phyloP scores from a whole-genome alignment of 2,329 filamentous ascomycete genomes.

The Endoconidiophora polonica region DNA sequence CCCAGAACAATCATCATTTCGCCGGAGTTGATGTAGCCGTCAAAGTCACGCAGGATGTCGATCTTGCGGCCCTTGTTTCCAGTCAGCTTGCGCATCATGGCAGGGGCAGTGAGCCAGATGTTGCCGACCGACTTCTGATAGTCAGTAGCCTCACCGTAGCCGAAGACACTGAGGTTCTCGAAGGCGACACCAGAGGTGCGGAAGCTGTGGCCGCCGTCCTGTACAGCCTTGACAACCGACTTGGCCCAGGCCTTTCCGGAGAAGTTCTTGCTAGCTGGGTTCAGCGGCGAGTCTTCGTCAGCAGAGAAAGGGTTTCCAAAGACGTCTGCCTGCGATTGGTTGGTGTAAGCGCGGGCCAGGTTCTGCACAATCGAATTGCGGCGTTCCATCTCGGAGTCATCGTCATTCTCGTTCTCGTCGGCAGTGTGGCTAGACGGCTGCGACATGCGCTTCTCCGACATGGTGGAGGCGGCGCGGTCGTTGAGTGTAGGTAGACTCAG shows the following conservation, averaged over 20 bases:
- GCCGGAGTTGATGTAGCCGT: conserved; percentile 51
- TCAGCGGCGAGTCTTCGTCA: conserved; percentile 32
- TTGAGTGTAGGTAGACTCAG: background rate
- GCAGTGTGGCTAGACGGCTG: conserved; percentile 14
- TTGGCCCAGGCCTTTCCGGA: conserved; percentile 42
- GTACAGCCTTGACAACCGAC: conserved; percentile 35
- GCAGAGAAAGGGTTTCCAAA: conserved; percentile 34
- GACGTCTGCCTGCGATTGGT: conserved; percentile 24
- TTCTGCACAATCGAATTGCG: conserved; percentile 36
- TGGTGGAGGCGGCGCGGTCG: conserved; percentile 1
- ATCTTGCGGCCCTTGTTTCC: conserved; percentile 39
- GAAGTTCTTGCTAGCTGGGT: conserved; percentile 37
- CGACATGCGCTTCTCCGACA: conserved; percentile 11
- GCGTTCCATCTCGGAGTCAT: conserved; percentile 30
- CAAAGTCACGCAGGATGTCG: conserved; percentile 51
- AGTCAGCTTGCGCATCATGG: conserved; percentile 31
- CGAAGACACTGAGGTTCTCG: conserved; percentile 50
- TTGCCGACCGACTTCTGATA: conserved; percentile 54
- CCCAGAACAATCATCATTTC: conserved; percentile 65
- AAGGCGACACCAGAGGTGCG: conserved; percentile 49
- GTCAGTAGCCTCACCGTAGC: conserved; percentile 50
- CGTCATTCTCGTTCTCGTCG: conserved; percentile 22
- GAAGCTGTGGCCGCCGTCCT: conserved; percentile 35
- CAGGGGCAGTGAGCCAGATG: conserved; percentile 35
- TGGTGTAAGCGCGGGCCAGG: conserved; percentile 39